A percentile compares a stretch with the other conserved stretches of the same genome.
Evolutionary conservation across 2,329 filamentous ascomycete species (phyloP).

Genomic region (Xylaria sp.): DNA sequence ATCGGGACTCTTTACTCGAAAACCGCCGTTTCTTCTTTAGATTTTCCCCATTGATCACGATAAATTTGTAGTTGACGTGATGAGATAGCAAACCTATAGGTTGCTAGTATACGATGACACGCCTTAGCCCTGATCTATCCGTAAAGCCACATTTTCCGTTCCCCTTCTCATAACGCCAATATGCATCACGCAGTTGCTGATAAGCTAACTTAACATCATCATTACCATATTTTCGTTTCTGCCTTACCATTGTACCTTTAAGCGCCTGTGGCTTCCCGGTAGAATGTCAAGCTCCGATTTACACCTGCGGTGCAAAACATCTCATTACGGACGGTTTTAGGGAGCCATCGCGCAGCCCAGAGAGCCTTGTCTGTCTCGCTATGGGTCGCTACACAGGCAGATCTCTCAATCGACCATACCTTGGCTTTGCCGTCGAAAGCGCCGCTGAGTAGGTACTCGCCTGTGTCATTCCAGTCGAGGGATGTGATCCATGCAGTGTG

Average conservation of each 20-base stretch:
- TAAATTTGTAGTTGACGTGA: slow-evolving; percentile 13
- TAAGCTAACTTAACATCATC: slow-evolving; percentile 20
- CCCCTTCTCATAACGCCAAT: slow-evolving; percentile 43
- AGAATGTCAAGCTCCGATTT: slow-evolving; percentile 81
- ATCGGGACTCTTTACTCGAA: neutral
- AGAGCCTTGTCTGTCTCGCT: slow-evolving; percentile 87
- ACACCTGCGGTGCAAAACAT: slow-evolving; percentile 84
- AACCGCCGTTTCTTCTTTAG: neutral
- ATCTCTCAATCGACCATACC: slow-evolving; percentile 90
- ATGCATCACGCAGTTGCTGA: slow-evolving; percentile 35
- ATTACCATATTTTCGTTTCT: slow-evolving; percentile 5
- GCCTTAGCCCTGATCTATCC: slow-evolving; percentile 21
- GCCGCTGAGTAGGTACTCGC: slow-evolving; percentile 89
- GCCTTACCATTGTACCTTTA: slow-evolving; percentile 9
- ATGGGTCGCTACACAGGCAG: slow-evolving; percentile 89
- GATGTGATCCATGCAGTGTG: slow-evolving; percentile 90
- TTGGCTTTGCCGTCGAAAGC: slow-evolving; percentile 94
- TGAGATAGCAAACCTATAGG: slow-evolving; percentile 13
- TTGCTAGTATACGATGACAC: slow-evolving; percentile 19
- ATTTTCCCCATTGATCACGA: neutral
- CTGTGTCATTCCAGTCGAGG: slow-evolving; percentile 92
- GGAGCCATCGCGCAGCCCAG: slow-evolving; percentile 87
- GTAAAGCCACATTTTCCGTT: slow-evolving; percentile 37
- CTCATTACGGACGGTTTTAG: slow-evolving; percentile 74
- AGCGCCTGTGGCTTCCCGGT: slow-evolving; percentile 81